Percentiles rank a stretch among this genome's conserved stretches.
phyloP scores from a whole-genome alignment of 225 moss, liverwort and hornwort genomes.

The Asterella californica region DNA sequence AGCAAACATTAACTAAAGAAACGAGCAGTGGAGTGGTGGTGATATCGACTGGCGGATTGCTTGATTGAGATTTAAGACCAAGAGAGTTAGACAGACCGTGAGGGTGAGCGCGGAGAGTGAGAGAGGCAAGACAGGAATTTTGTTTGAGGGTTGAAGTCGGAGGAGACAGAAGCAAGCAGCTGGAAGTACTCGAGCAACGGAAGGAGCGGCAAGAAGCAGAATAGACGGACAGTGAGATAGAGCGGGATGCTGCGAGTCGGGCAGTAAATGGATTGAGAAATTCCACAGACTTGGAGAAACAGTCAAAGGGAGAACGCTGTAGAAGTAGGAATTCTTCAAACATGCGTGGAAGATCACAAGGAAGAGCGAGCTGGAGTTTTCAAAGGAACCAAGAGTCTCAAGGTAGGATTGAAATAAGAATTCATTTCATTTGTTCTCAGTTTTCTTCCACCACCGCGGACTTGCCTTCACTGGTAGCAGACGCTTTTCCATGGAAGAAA shows the following conservation, averaged over 20 bases:
- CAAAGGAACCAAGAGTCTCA: slow-evolving; percentile 17
- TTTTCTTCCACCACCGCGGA: no score
- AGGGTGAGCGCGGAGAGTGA: not conserved
- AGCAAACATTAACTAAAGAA: not conserved
- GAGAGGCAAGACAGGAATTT: no score
- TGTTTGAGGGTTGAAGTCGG: slow-evolving; percentile 1
- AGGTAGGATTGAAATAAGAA: slow-evolving; percentile 12
- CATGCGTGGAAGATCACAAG: slow-evolving; percentile 26
- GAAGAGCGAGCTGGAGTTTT: slow-evolving; percentile 22
- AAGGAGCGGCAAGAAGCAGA: not conserved
- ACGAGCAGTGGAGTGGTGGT: slow-evolving; percentile 14
- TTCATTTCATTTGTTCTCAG: not conserved
- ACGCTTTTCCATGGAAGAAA: not conserved
- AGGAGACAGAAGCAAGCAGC: not conserved
- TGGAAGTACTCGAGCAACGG: not conserved
- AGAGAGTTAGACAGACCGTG: not conserved
- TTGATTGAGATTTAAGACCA: not conserved
- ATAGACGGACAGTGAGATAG: slow-evolving; percentile 3
- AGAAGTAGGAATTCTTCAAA: slow-evolving; percentile 14
- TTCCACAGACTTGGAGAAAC: slow-evolving; percentile 5
- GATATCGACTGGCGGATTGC: not conserved
- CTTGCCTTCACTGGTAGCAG: not conserved
- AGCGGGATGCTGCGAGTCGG: not conserved
- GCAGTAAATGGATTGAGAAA: not conserved
- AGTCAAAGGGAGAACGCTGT: not conserved